Evolutionary conservation across 116 monocot genomes (phyloP).

Genomic region (Iris pallida): DNA sequence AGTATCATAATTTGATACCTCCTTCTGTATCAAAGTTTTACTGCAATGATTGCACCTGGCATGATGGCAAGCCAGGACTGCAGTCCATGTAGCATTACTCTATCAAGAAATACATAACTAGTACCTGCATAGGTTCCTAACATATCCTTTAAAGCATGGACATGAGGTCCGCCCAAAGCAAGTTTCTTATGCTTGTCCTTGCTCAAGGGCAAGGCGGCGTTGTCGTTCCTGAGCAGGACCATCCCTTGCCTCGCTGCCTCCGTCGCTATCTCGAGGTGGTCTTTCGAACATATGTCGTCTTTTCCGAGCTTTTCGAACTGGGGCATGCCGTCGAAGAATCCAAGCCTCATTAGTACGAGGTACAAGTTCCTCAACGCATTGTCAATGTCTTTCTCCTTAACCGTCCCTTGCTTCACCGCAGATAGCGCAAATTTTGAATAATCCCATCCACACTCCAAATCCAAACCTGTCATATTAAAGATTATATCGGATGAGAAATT

Average conservation of each 20-base stretch:
- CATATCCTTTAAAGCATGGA: slow-evolving; percentile 31
- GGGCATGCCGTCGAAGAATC: slow-evolving; percentile 38
- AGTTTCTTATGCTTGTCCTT: slow-evolving; percentile 4
- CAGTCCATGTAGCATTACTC: no score
- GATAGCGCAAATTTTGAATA: slow-evolving; percentile 4
- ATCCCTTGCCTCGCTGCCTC: slow-evolving; percentile 40
- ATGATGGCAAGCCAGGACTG: no score
- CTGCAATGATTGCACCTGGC: slow-evolving; percentile 2
- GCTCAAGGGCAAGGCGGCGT: slow-evolving; percentile 8
- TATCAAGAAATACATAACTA: no score
- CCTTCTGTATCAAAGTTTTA: no score
- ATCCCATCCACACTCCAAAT: slow-evolving; percentile 42
- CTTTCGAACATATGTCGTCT: slow-evolving; percentile 20
- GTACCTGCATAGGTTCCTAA: slow-evolving; percentile 38
- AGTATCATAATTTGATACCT: no score
- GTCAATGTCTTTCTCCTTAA: slow-evolving; percentile 45
- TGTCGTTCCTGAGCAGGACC: slow-evolving; percentile 41
- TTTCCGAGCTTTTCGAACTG: slow-evolving; percentile 16
- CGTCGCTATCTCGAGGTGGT: slow-evolving; percentile 19
- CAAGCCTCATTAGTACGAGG: slow-evolving; percentile 37
- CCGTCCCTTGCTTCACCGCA: slow-evolving; percentile 23
- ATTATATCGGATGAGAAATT: background rate
- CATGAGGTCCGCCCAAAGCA: slow-evolving; percentile 33
- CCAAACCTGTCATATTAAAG: no score
- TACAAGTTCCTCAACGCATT: slow-evolving; percentile 41